phyloP scores from a whole-genome alignment of 148 eudicot genomes.

The Chenopodium formosanum region DNA sequence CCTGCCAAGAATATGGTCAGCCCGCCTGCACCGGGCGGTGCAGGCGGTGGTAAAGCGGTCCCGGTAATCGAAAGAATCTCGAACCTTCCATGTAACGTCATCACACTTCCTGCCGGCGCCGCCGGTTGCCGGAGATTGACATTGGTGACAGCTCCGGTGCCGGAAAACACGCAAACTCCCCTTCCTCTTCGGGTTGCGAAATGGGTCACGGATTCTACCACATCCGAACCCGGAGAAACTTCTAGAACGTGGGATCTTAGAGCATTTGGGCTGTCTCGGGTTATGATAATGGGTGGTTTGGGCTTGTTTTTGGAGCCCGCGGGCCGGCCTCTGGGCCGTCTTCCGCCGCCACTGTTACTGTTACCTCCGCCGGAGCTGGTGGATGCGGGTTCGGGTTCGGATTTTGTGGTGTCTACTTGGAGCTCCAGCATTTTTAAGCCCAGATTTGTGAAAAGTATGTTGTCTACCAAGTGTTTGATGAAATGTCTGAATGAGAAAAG shows the following conservation, averaged over 20 bases:
- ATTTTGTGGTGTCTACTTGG: conserved; percentile 10
- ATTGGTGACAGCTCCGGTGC: conserved; percentile 35
- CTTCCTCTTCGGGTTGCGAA: conserved; percentile 39
- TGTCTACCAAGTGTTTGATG: conserved; percentile 19
- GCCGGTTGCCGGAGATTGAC: conserved; percentile 39
- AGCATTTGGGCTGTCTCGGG: conserved; percentile 46
- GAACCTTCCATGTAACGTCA: conserved; percentile 41
- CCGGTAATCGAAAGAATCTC: conserved; percentile 39
- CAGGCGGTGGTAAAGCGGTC: conserved; percentile 50
- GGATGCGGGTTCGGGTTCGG: conserved; percentile 18
- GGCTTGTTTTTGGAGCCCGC: conserved; percentile 45
- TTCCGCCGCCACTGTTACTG: conserved; percentile 8
- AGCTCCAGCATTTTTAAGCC: conserved; percentile 5
- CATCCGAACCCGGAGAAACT: conserved; percentile 32
- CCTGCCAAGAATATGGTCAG: conserved; percentile 57
- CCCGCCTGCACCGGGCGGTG: conserved; percentile 56
- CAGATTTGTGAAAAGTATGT: no score
- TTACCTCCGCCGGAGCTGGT: conserved; percentile 24
- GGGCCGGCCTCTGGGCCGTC: conserved; percentile 39
- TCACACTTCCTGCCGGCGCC: conserved; percentile 31
- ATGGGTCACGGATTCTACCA: conserved; percentile 33
- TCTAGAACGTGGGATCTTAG: conserved; percentile 42
- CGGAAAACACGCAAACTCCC: conserved; percentile 39
- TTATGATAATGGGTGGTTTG: conserved; percentile 40
- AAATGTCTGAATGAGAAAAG: conserved; percentile 12